Percentiles rank a stretch among this genome's conserved stretches.
Evolutionary conservation across 2,329 filamentous ascomycete genomes (phyloP).

Genomic region (Scedosporium boydii): DNA sequence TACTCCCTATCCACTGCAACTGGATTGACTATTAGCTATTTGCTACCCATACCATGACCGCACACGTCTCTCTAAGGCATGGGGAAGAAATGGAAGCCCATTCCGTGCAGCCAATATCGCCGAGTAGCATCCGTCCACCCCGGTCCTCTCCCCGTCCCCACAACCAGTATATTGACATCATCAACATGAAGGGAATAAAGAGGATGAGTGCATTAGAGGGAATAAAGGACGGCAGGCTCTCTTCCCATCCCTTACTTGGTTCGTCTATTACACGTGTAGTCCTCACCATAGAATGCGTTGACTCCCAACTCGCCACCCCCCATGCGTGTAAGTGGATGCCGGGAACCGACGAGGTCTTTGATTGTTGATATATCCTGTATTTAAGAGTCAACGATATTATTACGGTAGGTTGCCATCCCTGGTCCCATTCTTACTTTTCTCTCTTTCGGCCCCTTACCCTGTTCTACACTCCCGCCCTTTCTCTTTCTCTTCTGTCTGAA

Average conservation of each 20-base stretch:
- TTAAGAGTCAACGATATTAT: background rate
- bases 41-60: too few species aligned
- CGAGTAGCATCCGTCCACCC: background rate
- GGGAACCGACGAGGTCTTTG: background rate
- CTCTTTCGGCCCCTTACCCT: background rate
- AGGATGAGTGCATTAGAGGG: background rate
- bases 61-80: background rate
- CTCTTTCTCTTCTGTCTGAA: background rate
- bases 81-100: background rate
- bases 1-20: too few species aligned
- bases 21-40: too few species aligned
- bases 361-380: background rate
- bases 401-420: background rate
- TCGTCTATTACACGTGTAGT: background rate
- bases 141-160: background rate
- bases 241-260: background rate
- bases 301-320: background rate
- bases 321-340: background rate
- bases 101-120: slow-evolving; percentile 1
- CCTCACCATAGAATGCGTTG: too few species aligned
- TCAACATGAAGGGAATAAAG: background rate
- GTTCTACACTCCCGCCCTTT: background rate
- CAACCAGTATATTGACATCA: slow-evolving; percentile 6
- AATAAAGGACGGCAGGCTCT: background rate
- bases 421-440: background rate